A percentile compares a stretch with the other conserved stretches of the same genome.
phyloP scores from a whole-genome alignment of 2,329 filamentous ascomycete species.

The Stemphylium vesicarium region DNA sequence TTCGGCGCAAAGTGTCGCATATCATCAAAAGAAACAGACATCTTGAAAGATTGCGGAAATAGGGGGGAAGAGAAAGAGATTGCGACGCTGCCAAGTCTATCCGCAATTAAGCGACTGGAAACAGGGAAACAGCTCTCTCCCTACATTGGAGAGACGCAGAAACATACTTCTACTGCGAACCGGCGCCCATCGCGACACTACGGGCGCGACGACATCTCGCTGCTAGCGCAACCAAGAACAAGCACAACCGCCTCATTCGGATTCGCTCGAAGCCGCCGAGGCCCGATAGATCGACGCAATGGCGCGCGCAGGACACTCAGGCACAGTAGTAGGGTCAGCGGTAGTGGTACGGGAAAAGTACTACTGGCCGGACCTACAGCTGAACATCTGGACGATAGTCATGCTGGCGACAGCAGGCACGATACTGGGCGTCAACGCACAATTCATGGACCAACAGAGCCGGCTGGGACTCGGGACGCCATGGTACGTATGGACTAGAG shows the following conservation, averaged over 20 bases:
- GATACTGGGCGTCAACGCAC: slow-evolving; percentile 65
- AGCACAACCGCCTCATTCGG: background rate
- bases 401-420: slow-evolving; percentile 64
- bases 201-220: background rate
- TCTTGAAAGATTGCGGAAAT: background rate
- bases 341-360: slow-evolving; percentile 60
- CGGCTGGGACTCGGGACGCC: slow-evolving; percentile 63
- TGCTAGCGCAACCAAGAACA: background rate
- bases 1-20: background rate
- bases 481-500: slow-evolving; percentile 56
- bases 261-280: background rate
- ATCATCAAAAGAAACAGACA: background rate
- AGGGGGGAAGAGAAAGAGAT: slow-evolving; percentile 1
- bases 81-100: slow-evolving; percentile 20
- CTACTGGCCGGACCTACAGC: slow-evolving; percentile 69
- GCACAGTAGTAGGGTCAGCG: slow-evolving; percentile 46
- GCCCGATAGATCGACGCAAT: slow-evolving; percentile 28
- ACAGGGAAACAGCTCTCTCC: slow-evolving; percentile 4
- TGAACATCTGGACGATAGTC: slow-evolving; percentile 69
- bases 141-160: background rate
- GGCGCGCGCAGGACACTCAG: slow-evolving; percentile 44
- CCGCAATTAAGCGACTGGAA: slow-evolving; percentile 16
- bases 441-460: slow-evolving; percentile 65
- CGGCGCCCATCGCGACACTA: background rate
- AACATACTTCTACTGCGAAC: too few species aligned